Evolutionary conservation across 2,329 filamentous ascomycete genomes (phyloP).

Genomic region (Colletotrichum australisinense): DNA sequence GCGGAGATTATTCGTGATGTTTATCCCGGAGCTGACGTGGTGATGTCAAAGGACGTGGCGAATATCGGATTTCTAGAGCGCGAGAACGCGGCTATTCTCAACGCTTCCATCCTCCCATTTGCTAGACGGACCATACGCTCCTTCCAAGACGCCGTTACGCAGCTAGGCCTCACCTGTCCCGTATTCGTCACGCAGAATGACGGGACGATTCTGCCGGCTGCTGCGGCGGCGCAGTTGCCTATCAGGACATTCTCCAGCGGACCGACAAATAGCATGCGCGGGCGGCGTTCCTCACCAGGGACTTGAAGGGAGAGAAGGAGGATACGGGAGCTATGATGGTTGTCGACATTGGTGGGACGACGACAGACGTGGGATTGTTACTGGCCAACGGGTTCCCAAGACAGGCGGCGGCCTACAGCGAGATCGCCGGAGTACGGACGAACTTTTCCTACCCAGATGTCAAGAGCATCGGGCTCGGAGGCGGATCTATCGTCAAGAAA

Average conservation of each 20-base stretch:
- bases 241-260: constrained; percentile 56
- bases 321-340: constrained; percentile 64
- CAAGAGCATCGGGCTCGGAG: constrained; percentile 70
- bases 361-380: constrained; percentile 72
- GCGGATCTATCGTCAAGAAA: constrained; percentile 64
- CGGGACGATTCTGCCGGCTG: constrained; percentile 67
- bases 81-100: constrained; percentile 73
- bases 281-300: constrained; percentile 68
- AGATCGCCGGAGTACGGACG: constrained; percentile 71
- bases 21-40: constrained; percentile 55
- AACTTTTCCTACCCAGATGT: constrained; percentile 70
- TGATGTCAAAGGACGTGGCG: constrained; percentile 64
- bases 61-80: constrained; percentile 68
- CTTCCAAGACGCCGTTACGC: constrained; percentile 63
- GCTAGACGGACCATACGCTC: constrained; percentile 66
- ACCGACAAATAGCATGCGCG: constrained; percentile 72
- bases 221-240: constrained; percentile 64
- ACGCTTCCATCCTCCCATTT: constrained; percentile 69
- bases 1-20: constrained; percentile 60
- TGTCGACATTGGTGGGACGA: constrained; percentile 75
- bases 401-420: constrained; percentile 70
- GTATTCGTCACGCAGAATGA: constrained; percentile 74
- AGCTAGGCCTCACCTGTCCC: constrained; percentile 61
- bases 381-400: constrained; percentile 72
- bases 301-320: constrained; percentile 11